These are phyloP conservation scores for Aspergillus diversus DNA, from an alignment of 495 filamentous ascomycete genomes.

Conservation along the genomic window DNA sequence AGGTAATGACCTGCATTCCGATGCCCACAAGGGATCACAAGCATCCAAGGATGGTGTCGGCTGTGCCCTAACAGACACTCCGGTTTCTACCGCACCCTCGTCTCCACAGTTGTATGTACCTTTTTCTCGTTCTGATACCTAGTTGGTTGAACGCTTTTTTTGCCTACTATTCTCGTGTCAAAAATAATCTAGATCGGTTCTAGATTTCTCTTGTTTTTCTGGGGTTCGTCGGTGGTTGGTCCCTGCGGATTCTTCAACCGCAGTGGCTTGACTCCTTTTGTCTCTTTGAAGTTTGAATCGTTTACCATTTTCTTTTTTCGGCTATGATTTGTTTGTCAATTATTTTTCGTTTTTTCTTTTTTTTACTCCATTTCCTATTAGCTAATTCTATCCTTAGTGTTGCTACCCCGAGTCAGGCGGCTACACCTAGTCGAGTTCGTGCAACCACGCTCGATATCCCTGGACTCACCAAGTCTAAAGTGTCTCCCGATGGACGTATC, in stretches of 20 bases:
- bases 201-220: constrained; percentile 17
- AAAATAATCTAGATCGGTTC: constrained; percentile 15
- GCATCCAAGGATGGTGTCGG: constrained; percentile 57
- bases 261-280: not conserved
- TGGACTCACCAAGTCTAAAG: constrained; percentile 87
- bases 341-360: constrained; percentile 12
- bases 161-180: constrained; percentile 7
- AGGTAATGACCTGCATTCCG: constrained; percentile 52
- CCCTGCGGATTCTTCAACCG: not conserved
- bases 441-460: constrained; percentile 87
- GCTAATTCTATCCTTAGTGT: constrained; percentile 16
- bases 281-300: not conserved
- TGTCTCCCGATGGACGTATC: constrained; percentile 93
- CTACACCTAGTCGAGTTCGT: constrained; percentile 63
- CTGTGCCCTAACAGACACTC: constrained; percentile 67
- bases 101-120: constrained; percentile 70
- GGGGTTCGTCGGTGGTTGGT: constrained; percentile 4
- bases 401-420: constrained; percentile 42
- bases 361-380: not conserved
- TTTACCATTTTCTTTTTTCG: constrained; percentile 1
- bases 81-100: constrained; percentile 66
- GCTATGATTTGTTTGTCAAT: not conserved
- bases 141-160: constrained; percentile 22
- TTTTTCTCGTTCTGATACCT: constrained; percentile 22
- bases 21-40: constrained; percentile 48